Evolutionary conservation across 805 yeast species (phyloP).

Genomic region (Saccharomyces paradoxus): DNA sequence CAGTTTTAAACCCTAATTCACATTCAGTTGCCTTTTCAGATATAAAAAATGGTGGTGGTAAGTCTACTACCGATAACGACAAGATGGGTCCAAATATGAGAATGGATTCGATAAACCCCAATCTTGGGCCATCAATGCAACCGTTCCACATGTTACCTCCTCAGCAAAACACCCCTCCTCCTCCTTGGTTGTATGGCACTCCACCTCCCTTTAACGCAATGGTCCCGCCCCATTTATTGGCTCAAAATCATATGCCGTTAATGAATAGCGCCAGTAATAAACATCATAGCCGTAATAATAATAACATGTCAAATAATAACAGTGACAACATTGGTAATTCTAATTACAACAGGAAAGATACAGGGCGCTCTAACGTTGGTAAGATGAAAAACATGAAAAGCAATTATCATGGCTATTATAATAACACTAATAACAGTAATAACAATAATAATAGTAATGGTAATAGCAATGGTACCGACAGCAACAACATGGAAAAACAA

Average conservation of each 20-base stretch:
- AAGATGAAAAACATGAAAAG: slow-evolving; percentile 1
- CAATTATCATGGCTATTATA: slow-evolving; percentile 10
- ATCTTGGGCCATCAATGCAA: background rate
- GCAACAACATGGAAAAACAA: slow-evolving; percentile 14
- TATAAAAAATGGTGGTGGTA: background rate
- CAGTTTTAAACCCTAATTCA: background rate
- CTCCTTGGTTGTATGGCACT: slow-evolving; percentile 29
- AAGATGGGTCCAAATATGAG: background rate
- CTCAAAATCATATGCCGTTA: slow-evolving; percentile 2
- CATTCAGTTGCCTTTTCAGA: background rate
- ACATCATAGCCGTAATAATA: slow-evolving; percentile 1
- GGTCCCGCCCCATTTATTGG: slow-evolving; percentile 13
- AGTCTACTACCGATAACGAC: background rate
- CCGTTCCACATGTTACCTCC: slow-evolving; percentile 11
- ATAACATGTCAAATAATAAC: background rate
- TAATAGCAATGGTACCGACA: slow-evolving; percentile 10
- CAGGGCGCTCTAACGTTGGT: slow-evolving; percentile 3
- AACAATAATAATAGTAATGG: slow-evolving; percentile 18
- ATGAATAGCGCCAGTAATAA: slow-evolving; percentile 1
- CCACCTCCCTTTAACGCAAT: slow-evolving; percentile 23
- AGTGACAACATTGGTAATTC: background rate
- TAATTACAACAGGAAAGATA: background rate
- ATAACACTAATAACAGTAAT: slow-evolving; percentile 10
- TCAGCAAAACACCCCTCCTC: slow-evolving; percentile 22
- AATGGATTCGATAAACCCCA: background rate